Conservation (phyloP, 257 asterid genomes). For the Solanum virginianum region DNA sequence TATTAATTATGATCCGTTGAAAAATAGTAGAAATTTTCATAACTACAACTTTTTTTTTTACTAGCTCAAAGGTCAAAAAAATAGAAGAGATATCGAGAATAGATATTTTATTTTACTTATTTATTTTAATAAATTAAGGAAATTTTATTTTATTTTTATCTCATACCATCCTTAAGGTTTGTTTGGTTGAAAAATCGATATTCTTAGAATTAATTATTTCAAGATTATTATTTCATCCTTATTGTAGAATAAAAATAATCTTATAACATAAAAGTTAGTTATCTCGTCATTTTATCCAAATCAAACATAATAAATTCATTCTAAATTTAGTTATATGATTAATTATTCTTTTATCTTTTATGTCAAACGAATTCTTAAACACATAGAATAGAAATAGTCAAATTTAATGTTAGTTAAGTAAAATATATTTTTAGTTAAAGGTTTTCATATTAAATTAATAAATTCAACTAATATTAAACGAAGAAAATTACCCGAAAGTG, state of each 20-base stretch:
- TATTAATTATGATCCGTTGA: background rate
- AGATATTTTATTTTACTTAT: background rate
- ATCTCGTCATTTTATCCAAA: background rate
- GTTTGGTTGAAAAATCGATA: too few relatives aligned
- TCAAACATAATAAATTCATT: background rate
- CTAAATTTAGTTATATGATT: too few relatives aligned
- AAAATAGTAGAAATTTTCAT: background rate
- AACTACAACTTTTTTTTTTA: background rate
- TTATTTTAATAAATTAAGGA: background rate
- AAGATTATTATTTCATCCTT: background rate
- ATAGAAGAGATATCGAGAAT: background rate
- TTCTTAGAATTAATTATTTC: rapidly evolving
- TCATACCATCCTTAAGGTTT: background rate
- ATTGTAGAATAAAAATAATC: too few relatives aligned
- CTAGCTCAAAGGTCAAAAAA: background rate
- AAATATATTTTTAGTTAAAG: too few relatives aligned
- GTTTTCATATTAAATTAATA: too few relatives aligned
- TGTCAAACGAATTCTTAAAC: too few relatives aligned
- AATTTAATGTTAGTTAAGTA: too few relatives aligned
- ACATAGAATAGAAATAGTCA: too few relatives aligned
- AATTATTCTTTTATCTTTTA: too few relatives aligned
- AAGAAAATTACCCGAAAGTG: constrained; percentile 60
- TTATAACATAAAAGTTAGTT: too few relatives aligned
- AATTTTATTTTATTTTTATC: background rate
- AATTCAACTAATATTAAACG: background rate